These are phyloP conservation scores for Chlorella sp. DNA, from an alignment of 139 green algal species.

Conservation along the genomic window DNA sequence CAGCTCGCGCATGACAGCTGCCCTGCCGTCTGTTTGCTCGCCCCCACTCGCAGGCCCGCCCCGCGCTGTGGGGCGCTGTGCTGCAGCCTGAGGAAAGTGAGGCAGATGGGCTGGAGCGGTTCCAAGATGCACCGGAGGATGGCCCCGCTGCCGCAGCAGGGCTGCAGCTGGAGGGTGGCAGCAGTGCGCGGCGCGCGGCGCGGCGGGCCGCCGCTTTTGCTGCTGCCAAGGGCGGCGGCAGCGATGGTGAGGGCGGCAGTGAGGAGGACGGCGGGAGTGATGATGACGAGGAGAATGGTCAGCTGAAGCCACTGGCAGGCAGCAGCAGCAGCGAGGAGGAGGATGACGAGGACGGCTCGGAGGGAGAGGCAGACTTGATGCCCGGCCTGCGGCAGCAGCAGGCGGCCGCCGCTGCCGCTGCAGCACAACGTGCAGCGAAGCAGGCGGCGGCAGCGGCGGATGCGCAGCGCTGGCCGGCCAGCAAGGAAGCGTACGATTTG, in stretches of 20 bases:
- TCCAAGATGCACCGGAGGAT: slow-evolving; percentile 63
- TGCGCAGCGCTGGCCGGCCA: slow-evolving; percentile 50
- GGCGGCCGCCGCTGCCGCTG: slow-evolving; percentile 2
- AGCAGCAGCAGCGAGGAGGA: slow-evolving; percentile 2
- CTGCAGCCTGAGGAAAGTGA: slow-evolving; percentile 83
- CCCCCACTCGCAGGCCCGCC: slow-evolving; percentile 50
- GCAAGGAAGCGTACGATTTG: slow-evolving; percentile 82
- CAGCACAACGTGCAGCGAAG: background rate
- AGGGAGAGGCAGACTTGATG: slow-evolving; percentile 25
- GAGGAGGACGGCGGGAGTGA: background rate
- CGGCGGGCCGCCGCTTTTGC: no score
- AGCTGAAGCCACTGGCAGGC: background rate
- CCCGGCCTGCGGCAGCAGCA: slow-evolving; percentile 1
- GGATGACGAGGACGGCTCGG: slow-evolving; percentile 43
- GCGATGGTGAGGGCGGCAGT: background rate
- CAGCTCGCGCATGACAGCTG: no score
- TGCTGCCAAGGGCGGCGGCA: no score
- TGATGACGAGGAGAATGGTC: background rate
- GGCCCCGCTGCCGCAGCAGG: background rate
- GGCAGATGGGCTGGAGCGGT: slow-evolving; percentile 70
- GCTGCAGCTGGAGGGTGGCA: background rate
- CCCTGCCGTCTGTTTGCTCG: no score
- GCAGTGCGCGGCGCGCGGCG: background rate
- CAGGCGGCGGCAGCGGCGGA: slow-evolving; percentile 2
- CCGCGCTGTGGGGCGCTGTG: slow-evolving; percentile 83